Evolutionary conservation across 805 yeast genomes (phyloP).

Genomic region (Schwanniomyces pseudopolymorphus): DNA sequence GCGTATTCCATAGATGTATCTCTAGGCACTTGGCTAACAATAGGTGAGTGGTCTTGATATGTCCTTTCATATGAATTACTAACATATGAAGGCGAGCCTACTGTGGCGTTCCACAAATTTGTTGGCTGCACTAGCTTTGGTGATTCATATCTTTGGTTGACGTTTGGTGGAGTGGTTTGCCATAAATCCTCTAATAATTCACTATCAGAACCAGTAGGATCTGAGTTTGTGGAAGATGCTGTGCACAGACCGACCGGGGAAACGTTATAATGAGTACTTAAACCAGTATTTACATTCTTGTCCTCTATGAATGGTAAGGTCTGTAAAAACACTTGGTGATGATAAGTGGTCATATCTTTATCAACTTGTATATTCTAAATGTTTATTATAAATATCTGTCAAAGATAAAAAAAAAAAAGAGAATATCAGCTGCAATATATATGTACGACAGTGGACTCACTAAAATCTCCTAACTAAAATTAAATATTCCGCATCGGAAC

Average conservation of each 20-base stretch:
- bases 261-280: background rate
- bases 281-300: background rate
- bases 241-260: conserved; percentile 6
- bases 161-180: conserved; percentile 12
- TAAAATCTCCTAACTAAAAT: background rate
- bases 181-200: conserved; percentile 19
- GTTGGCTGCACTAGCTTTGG: conserved; percentile 8
- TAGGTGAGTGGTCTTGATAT: background rate
- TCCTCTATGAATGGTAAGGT: conserved; percentile 1
- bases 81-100: background rate
- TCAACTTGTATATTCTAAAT: background rate
- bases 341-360: conserved; percentile 1
- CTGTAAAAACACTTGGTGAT: conserved; percentile 4
- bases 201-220: conserved; percentile 11
- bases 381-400: background rate
- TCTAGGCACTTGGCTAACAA: conserved; percentile 5
- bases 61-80: background rate
- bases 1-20: conserved; percentile 13
- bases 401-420: background rate
- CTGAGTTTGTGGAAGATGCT: conserved; percentile 9
- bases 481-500: conserved; percentile 7
- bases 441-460: background rate
- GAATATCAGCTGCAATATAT: conserved; percentile 3
- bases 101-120: conserved; percentile 7
- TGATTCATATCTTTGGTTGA: background rate